Evolutionary conservation across 768 basidiomycete species (phyloP), one percentile per base, ranked within the genome.

Genomic region (Hypsizygus marmoreus): DNA sequence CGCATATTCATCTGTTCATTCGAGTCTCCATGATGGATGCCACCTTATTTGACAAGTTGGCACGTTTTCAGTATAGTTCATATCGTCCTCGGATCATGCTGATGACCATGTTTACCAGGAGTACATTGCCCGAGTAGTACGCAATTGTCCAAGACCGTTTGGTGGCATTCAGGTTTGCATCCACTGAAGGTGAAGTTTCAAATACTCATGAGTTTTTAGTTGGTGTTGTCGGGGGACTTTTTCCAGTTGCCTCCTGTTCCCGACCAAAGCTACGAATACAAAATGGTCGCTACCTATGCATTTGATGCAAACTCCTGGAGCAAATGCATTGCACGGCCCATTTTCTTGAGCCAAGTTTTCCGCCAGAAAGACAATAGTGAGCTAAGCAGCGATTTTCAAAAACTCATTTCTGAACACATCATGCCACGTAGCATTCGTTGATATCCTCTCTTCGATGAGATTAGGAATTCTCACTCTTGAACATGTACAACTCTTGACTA

Each of bases 361-460:
- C 71, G 87, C 44, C 88, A 91, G 61, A 84, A 70, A 35, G 84
- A 88, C 55, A 68, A 75, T 35, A 62, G 80, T 79, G 47, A 24
- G 60, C 34, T 10, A 16, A 34, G 54, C 10, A 17, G 6, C 22
- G 30, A 49, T 22, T 20, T 17, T 3, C 8, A 36, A 10, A 16
- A 10, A 28, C 32, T 38, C 25, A 45, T 49, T 12, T 17, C 28
- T 35, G n/a, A 26, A 24, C 35, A 28, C 50, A 36, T n/a, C n/a
- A n/a, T n/a, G 14, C 38, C 7, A 12, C 30, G 12, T 43, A 89
- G 90, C 73, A 16, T 94, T 95, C 63, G 77, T 95, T 39, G 74
- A 85, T 58, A 88, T 95, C 73, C 73, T 97, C 43, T 89, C 91
- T 54, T 83, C 91, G 57, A 93, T 95, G 86, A 81, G 93, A 13